Evolutionary conservation across 768 basidiomycete genomes (phyloP).

Genomic region (Russula sp.): DNA sequence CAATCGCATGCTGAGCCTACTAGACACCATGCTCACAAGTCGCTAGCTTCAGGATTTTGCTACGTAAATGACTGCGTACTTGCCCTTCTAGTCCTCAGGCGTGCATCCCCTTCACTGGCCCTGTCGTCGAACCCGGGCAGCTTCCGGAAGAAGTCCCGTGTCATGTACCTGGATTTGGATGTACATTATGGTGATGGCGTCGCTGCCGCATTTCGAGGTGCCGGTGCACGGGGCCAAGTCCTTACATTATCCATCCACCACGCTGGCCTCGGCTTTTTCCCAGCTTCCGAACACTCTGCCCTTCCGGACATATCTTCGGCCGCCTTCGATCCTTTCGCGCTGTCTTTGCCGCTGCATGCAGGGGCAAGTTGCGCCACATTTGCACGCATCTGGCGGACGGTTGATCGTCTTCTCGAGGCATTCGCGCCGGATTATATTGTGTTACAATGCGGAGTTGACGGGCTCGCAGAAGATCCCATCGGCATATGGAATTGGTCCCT

Average conservation of each 20-base stretch:
- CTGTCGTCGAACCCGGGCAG: background rate
- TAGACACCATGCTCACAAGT: conserved; percentile 83
- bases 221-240: conserved; percentile 27
- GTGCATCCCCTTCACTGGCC: conserved; percentile 22
- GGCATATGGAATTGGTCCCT: conserved; percentile 67
- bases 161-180: conserved; percentile 91
- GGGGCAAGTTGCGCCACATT: conserved; percentile 66
- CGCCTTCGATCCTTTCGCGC: conserved; percentile 52
- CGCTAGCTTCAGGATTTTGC: conserved; percentile 82
- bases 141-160: conserved; percentile 39
- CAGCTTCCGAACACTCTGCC: conserved; percentile 44
- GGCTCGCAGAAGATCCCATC: conserved; percentile 77
- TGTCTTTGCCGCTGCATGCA: conserved; percentile 72
- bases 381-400: conserved; percentile 48
- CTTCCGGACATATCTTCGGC: conserved; percentile 36
- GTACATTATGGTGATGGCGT: conserved; percentile 90
- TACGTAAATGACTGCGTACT: conserved; percentile 89
- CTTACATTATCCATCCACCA: conserved; percentile 81
- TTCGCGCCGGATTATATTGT: conserved; percentile 75
- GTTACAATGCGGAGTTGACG: conserved; percentile 84
- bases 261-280: conserved; percentile 77
- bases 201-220: conserved; percentile 59
- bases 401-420: conserved; percentile 51
- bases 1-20: background rate
- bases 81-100: conserved; percentile 65